Evolutionary conservation across 768 basidiomycete genomes (phyloP).

Genomic region (Hortiboletus campestris): DNA sequence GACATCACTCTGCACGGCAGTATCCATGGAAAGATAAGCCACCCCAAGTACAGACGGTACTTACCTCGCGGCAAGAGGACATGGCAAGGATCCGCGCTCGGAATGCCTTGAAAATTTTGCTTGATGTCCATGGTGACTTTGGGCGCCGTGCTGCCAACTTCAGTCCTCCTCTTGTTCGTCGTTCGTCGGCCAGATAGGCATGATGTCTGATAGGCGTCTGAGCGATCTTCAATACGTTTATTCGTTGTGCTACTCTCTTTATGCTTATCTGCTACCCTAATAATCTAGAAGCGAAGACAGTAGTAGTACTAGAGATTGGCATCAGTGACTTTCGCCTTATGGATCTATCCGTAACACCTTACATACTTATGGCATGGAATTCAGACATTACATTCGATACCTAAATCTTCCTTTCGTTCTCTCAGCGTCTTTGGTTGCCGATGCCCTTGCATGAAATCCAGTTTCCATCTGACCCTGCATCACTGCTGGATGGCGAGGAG

Average conservation of each 20-base stretch:
- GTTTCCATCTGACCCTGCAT: constrained; percentile 34
- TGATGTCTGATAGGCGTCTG: constrained; percentile 9
- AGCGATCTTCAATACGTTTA: not conserved
- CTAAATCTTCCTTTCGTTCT: not conserved
- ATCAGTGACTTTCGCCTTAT: not conserved
- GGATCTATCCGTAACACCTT: not conserved
- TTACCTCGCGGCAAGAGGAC: constrained; percentile 74
- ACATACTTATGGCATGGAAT: too few species aligned
- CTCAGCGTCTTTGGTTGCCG: not conserved
- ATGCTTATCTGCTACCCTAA: constrained; percentile 20
- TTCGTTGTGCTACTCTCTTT: not conserved
- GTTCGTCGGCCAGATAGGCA: constrained; percentile 18
- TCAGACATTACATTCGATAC: not conserved
- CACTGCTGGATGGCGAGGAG: constrained; percentile 43
- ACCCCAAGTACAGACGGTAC: constrained; percentile 64
- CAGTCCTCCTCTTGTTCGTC: constrained; percentile 22
- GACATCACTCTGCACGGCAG: constrained; percentile 35
- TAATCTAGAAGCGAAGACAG: constrained; percentile 13
- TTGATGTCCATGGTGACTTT: constrained; percentile 91
- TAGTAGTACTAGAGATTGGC: constrained; percentile 6
- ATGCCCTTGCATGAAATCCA: constrained; percentile 53
- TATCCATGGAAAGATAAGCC: constrained; percentile 80
- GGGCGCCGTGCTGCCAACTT: constrained; percentile 53
- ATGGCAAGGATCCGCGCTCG: constrained; percentile 87
- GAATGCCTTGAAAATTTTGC: constrained; percentile 89